phyloP scores from a whole-genome alignment of 2,329 filamentous ascomycete genomes.

The Fusarium praegraminearum region DNA sequence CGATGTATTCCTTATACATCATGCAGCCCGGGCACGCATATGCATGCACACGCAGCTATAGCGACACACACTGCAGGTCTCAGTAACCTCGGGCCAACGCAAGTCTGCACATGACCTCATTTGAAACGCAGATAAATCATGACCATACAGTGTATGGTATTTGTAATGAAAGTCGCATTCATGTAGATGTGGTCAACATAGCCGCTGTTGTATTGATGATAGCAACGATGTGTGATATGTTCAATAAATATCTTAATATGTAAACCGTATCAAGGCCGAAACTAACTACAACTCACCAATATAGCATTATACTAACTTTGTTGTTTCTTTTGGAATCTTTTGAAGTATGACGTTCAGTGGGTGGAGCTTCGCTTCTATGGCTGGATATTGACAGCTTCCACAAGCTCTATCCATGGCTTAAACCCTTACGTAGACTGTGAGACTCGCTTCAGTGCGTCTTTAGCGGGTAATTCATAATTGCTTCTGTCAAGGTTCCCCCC shows the following conservation, averaged over 20 bases:
- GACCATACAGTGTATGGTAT: not conserved
- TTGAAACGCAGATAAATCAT: not conserved
- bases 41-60: constrained; percentile 18
- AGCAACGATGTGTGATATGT: not conserved
- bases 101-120: not conserved
- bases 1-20: constrained; percentile 11
- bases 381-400: constrained; percentile 26
- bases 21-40: constrained; percentile 22
- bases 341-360: constrained; percentile 27
- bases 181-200: not conserved
- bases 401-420: constrained; percentile 35
- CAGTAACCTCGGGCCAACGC: not conserved
- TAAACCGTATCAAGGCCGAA: not conserved
- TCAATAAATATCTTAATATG: not conserved
- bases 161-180: not conserved
- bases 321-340: not conserved
- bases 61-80: constrained; percentile 22
- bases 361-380: constrained; percentile 24
- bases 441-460: constrained; percentile 24
- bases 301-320: not conserved
- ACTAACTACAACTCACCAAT: not conserved
- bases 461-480: constrained; percentile 40
- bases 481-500: constrained; percentile 31
- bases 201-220: not conserved
- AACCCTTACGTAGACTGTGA: constrained; percentile 33